These are phyloP conservation scores for Chlamydomonas schloesseri DNA, from an alignment of 139 green algal genomes.

Conservation along the genomic window DNA sequence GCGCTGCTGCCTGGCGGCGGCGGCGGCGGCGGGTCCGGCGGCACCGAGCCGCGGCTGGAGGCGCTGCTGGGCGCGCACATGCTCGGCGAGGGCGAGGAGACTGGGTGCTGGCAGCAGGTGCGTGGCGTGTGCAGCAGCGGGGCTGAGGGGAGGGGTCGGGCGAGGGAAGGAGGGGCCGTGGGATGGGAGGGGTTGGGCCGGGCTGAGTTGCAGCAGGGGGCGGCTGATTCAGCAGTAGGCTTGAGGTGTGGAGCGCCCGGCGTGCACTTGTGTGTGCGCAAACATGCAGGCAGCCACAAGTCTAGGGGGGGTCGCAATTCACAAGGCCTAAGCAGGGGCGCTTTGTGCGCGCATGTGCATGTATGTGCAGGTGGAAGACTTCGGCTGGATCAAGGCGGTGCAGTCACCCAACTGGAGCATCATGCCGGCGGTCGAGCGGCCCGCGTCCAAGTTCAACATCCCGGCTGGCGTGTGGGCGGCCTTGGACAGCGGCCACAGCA, in stretches of 20 bases:
- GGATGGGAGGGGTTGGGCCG: too few species aligned
- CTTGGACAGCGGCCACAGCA: too few species aligned
- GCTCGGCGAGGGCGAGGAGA: conserved; percentile 54
- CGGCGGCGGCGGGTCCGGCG: background rate
- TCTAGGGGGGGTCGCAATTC: too few species aligned
- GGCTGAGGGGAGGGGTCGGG: too few species aligned
- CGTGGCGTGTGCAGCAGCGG: background rate
- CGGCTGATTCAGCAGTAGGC: too few species aligned
- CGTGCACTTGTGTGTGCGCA: too few species aligned
- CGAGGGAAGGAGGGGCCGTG: background rate
- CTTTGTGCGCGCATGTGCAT: too few species aligned
- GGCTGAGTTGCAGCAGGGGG: too few species aligned
- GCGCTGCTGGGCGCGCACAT: conserved; percentile 34
- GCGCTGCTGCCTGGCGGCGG: conserved; percentile 12
- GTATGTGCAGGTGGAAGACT: conserved; percentile 79
- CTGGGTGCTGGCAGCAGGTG: conserved; percentile 41
- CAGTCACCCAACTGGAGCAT: conserved; percentile 83
- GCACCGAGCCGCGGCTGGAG: background rate
- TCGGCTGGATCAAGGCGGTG: conserved; percentile 84
- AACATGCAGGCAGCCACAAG: too few species aligned
- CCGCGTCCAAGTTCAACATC: background rate
- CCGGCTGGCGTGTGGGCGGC: conserved; percentile 12
- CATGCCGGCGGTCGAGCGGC: conserved; percentile 54
- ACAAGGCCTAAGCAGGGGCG: background rate
- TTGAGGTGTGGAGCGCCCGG: too few species aligned